phyloP scores from a whole-genome alignment of 176 grass and related monocot species.

The Miscanthus lutarioriparius region DNA sequence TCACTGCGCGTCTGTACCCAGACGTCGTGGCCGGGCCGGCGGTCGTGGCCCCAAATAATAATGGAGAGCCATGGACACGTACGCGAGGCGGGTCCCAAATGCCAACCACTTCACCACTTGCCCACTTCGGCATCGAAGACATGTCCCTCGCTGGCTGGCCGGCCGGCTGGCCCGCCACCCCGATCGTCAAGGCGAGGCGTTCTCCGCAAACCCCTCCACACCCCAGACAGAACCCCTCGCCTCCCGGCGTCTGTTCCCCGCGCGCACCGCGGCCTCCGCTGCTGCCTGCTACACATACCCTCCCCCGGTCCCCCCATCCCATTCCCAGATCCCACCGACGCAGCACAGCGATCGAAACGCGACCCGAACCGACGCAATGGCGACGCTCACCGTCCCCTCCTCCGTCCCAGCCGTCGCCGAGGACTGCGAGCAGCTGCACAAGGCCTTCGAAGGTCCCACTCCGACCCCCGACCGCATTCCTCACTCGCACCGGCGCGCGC shows the following conservation, averaged over 20 bases:
- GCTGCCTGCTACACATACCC: too few relatives aligned
- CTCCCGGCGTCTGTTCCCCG: too few relatives aligned
- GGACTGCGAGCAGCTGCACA: constrained; percentile 85
- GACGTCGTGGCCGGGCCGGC: neutral
- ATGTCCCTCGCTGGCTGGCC: neutral
- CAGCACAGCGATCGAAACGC: neutral
- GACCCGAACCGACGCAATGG: constrained; percentile 50
- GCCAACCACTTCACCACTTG: constrained; percentile 23
- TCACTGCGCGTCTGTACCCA: neutral
- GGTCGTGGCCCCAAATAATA: too few relatives aligned
- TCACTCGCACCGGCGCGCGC: neutral
- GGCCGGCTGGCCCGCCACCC: too few relatives aligned
- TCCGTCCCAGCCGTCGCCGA: constrained; percentile 57
- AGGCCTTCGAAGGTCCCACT: constrained; percentile 73
- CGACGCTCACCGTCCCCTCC: constrained; percentile 65
- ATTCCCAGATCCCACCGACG: constrained; percentile 8
- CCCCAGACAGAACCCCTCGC: too few relatives aligned
- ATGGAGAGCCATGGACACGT: constrained; percentile 23
- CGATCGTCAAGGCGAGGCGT: too few relatives aligned
- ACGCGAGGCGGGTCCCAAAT: neutral
- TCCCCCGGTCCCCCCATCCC: neutral
- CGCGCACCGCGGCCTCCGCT: too few relatives aligned
- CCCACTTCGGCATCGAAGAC: too few relatives aligned
- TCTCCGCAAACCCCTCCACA: too few relatives aligned
- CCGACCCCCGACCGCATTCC: neutral